Conservation (phyloP, 1,139 yeast genomes). For the Kurtzmaniella natalensis region DNA sequence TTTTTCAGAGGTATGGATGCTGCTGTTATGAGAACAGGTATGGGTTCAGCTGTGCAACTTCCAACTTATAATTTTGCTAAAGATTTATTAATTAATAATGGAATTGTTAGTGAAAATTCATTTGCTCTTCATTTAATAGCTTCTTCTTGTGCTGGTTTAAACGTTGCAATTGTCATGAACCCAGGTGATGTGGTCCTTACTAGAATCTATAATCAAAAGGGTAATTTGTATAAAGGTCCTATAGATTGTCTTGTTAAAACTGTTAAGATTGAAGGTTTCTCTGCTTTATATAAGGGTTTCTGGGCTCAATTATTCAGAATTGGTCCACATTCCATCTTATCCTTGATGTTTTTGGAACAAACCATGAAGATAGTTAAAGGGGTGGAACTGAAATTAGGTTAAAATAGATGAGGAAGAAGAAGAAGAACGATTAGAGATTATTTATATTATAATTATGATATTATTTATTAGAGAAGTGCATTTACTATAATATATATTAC, state of each 20-base stretch:
- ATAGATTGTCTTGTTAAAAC: constrained; percentile 86
- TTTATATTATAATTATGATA: too few species aligned
- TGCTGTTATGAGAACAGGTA: constrained; percentile 89
- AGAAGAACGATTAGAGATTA: too few species aligned
- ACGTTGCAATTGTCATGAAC: constrained; percentile 93
- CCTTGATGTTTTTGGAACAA: constrained; percentile 93
- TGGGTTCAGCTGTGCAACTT: constrained; percentile 92
- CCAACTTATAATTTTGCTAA: constrained; percentile 88
- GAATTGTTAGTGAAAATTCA: constrained; percentile 56
- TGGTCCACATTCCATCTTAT: constrained; percentile 91
- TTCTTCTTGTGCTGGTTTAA: constrained; percentile 79
- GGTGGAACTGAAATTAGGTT: constrained; percentile 35
- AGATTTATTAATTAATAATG: constrained; percentile 43
- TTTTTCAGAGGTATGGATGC: constrained; percentile 91
- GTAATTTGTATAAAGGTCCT: constrained; percentile 80
- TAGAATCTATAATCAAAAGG: constrained; percentile 91
- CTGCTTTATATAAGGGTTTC: constrained; percentile 91
- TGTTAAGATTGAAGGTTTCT: constrained; percentile 72
- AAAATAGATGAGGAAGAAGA: too few species aligned
- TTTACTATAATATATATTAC: too few species aligned
- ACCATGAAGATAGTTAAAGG: constrained; percentile 61
- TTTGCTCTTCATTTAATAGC: constrained; percentile 70
- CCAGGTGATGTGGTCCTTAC: constrained; percentile 96
- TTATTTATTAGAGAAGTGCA: too few species aligned
- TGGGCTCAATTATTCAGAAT: constrained; percentile 88